Evolutionary conservation across 2,329 filamentous ascomycete genomes (phyloP), one percentile per base, ranked within the genome.

Genomic region (Penicillium sp.): DNA sequence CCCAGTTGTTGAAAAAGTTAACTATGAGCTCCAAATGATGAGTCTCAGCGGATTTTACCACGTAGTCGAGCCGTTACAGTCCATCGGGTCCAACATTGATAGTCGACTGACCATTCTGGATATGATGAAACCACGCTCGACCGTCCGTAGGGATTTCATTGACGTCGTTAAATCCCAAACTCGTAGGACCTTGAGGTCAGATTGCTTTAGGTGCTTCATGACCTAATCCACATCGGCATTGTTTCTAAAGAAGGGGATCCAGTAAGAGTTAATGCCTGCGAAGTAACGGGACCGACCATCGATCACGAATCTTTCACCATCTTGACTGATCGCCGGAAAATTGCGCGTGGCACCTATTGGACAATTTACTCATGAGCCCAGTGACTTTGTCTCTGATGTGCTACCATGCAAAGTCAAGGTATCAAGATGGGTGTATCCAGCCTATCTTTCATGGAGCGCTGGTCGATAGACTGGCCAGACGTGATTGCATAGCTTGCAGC

Each of bases 31-130:
- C 83, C 54, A 86, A 72, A 4, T 77, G 78, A 45, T 78, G 72
- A 46, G 72, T 70, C 63, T 83, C 80, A 6, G 82, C 82, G 0
- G 77, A 71, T 37, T 73, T 62, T 45, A 86, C 81, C 1, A 85
- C 81, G 45, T 79, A 79, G 59, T 86, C 83, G 2, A 86, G 76
- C 12, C 81, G 76, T 62, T 83, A 75, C 6, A 86, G 75, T 11
- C 83, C 82, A 60, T 85, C 70, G 34, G 75, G 57, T 2, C 81
- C 82, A 0, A 76, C 82, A 66, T 86, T 85, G 68, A 86, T 84
- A 24, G 75, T 76, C 1, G 63, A 57, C 6, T 40, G 50, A 9
- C 63, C 59, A 37, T 65, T 54, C 5, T 69, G 53, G n/a, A 73
- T 64, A 7, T 68, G 55, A 47, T 75, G 73, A 56, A 65, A 75